These are phyloP conservation scores for Colletotrichum brevisporum DNA, from an alignment of 2,329 filamentous ascomycete species.

Conservation along the genomic window DNA sequence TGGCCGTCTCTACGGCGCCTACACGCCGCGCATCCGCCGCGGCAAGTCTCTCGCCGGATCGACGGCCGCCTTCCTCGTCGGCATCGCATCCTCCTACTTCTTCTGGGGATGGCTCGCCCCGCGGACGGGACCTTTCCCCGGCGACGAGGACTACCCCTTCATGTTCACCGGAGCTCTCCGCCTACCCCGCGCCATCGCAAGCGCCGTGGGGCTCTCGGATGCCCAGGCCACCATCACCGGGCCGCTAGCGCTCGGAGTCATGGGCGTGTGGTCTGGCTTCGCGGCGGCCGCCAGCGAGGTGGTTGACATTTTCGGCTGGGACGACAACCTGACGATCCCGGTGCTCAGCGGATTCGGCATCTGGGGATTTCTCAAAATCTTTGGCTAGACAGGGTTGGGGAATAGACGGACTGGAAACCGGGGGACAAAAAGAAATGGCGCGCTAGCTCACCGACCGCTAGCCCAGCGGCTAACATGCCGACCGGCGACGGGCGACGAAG, in stretches of 20 bases:
- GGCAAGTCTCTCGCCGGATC: constrained; percentile 95
- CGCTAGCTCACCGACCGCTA: constrained; percentile 32
- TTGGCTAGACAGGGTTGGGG: constrained; percentile 66
- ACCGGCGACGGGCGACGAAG: constrained; percentile 9
- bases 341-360: constrained; percentile 90
- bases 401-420: constrained; percentile 15
- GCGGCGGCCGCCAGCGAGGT: constrained; percentile 91
- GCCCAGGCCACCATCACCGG: constrained; percentile 76
- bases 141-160: constrained; percentile 78
- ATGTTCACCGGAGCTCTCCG: constrained; percentile 85
- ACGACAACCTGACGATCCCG: constrained; percentile 98
- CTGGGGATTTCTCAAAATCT: constrained; percentile 91
- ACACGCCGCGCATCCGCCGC: constrained; percentile 86
- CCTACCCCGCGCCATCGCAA: constrained; percentile 73
- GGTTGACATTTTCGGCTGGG: constrained; percentile 92
- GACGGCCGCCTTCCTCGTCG: constrained; percentile 84
- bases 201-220: constrained; percentile 72
- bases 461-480: constrained; percentile 16
- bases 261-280: constrained; percentile 91
- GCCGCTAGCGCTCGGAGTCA: constrained; percentile 78
- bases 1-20: constrained; percentile 88
- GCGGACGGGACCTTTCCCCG: constrained; percentile 73
- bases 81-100: constrained; percentile 83
- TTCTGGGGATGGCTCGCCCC: constrained; percentile 94
- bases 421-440: constrained; percentile 1